These are phyloP conservation scores for Glycyrrhiza uralensis DNA, from an alignment of 306 rosid genomes.

Conservation along the genomic window DNA sequence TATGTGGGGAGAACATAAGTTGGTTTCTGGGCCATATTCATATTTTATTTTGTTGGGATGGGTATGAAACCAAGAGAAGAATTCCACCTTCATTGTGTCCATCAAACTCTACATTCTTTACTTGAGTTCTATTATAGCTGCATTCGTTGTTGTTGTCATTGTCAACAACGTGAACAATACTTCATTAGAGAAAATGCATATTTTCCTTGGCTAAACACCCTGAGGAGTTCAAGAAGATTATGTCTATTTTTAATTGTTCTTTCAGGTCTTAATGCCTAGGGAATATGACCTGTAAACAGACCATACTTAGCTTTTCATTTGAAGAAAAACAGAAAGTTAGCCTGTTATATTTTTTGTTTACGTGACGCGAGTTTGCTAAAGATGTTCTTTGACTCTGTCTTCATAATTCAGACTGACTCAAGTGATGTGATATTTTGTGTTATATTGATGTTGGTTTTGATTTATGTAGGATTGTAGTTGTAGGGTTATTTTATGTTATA, in stretches of 20 bases:
- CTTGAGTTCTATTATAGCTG: not conserved
- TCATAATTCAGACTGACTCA: not conserved
- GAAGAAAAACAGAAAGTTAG: not conserved
- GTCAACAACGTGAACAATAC: not conserved
- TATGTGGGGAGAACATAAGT: not conserved
- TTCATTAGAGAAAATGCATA: not conserved
- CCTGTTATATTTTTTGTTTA: not conserved
- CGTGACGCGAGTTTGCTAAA: not conserved
- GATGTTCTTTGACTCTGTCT: not conserved
- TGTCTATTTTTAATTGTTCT: not conserved
- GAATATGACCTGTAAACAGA: not conserved
- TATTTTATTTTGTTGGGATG: not conserved
- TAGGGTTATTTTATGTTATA: not conserved
- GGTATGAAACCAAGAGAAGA: not conserved
- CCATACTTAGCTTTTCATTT: not conserved
- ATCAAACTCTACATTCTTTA: not conserved
- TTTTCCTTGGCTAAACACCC: not conserved
- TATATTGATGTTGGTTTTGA: not conserved
- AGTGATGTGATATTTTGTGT: not conserved
- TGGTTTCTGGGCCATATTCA: not conserved
- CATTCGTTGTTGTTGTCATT: not conserved
- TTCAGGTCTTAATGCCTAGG: not conserved
- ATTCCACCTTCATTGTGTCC: not conserved
- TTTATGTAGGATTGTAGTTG: not conserved
- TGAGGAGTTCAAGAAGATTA: not conserved